Conservation (phyloP, 1,284 basidiomycete species). For the Papiliotrema nemorosa region DNA sequence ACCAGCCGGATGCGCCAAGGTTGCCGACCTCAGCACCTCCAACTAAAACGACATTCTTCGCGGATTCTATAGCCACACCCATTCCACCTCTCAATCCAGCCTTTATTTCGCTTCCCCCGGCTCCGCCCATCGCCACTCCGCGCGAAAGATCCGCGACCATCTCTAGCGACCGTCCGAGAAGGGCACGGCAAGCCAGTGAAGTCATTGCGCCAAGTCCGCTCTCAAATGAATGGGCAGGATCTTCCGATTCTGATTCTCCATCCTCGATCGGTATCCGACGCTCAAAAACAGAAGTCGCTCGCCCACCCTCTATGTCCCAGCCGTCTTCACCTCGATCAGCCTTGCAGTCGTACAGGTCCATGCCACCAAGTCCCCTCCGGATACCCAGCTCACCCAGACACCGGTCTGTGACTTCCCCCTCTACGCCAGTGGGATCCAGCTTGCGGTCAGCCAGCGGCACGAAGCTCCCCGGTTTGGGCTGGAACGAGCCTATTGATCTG, state of each 20-base stretch:
- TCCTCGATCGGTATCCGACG: constrained; percentile 16
- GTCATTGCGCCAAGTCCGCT: constrained; percentile 44
- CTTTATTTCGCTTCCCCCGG: neutral
- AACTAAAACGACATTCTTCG: constrained; percentile 41
- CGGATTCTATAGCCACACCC: constrained; percentile 9
- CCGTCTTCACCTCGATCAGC: constrained; percentile 3
- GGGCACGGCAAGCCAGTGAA: constrained; percentile 28
- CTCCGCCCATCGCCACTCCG: neutral
- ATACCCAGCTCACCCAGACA: constrained; percentile 14
- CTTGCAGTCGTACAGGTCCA: constrained; percentile 3
- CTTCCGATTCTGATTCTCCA: constrained; percentile 14
- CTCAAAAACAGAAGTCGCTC: constrained; percentile 23
- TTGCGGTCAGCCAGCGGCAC: constrained; percentile 1
- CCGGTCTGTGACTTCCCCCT: constrained; percentile 35
- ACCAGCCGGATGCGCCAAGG: constrained; percentile 2
- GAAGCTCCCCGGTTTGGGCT: constrained; percentile 12
- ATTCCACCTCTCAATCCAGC: neutral
- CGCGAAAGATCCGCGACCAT: neutral
- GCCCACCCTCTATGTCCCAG: constrained; percentile 1
- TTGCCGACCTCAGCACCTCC: constrained; percentile 29
- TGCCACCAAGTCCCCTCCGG: constrained; percentile 5
- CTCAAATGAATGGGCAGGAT: constrained; percentile 36
- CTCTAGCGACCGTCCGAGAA: constrained; percentile 1
- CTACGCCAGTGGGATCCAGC: neutral
- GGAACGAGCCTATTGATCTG: constrained; percentile 27